phyloP scores from a whole-genome alignment of 768 basidiomycete genomes.

The Multifurca ochricompacta region DNA sequence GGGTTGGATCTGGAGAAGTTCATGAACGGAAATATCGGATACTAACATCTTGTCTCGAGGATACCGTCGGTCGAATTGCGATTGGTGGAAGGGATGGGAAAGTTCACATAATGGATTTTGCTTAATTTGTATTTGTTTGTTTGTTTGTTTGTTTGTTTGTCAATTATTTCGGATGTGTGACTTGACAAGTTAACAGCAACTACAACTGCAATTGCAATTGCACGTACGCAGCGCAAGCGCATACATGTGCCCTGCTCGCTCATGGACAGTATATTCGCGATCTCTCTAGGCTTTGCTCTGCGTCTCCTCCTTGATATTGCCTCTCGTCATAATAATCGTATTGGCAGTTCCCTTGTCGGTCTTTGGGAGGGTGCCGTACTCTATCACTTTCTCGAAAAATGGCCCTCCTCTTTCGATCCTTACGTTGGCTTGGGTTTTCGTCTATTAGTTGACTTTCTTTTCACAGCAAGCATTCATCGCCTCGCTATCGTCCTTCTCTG shows the following conservation, averaged over 20 bases:
- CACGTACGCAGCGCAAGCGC: neutral
- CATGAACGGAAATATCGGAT: conserved; percentile 27
- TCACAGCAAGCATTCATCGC: conserved; percentile 47
- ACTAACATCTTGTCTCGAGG: conserved; percentile 27
- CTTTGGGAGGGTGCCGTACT: conserved; percentile 75
- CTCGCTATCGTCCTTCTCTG: conserved; percentile 44
- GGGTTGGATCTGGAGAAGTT: conserved; percentile 29
- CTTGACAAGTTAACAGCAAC: no score
- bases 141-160: conserved; percentile 1
- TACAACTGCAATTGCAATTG: no score
- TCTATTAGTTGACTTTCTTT: conserved; percentile 63
- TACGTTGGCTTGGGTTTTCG: conserved; percentile 60
- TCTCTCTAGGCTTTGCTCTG: conserved; percentile 56
- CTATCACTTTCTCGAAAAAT: conserved; percentile 62
- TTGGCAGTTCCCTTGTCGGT: conserved; percentile 61
- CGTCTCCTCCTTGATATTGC: conserved; percentile 54
- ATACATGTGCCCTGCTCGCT: conserved; percentile 9
- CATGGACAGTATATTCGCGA: conserved; percentile 68
- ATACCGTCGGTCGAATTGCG: conserved; percentile 30
- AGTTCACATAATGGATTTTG: conserved; percentile 30
- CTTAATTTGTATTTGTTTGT: conserved; percentile 16
- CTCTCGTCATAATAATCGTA: conserved; percentile 39
- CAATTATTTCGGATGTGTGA: no score
- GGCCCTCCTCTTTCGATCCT: conserved; percentile 58
- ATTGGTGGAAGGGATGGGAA: conserved; percentile 29